Evolutionary conservation across 345 rosid species (phyloP).

Genomic region (Populus davidiana): DNA sequence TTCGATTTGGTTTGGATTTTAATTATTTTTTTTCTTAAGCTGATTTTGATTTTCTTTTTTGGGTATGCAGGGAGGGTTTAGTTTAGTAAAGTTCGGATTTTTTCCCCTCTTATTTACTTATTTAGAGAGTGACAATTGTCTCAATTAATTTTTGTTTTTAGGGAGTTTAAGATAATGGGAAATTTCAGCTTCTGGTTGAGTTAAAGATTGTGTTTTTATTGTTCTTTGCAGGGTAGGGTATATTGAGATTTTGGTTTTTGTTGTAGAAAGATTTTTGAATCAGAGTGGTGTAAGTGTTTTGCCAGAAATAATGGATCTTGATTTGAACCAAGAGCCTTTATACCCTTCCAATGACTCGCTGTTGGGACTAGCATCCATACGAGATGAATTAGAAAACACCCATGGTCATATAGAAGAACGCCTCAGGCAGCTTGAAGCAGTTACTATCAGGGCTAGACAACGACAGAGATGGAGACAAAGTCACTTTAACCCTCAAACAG

Average conservation of each 20-base stretch:
- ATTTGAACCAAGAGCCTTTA: slow-evolving; percentile 49
- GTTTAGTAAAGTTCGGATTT: neutral
- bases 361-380: slow-evolving; percentile 31
- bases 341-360: slow-evolving; percentile 30
- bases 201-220: neutral
- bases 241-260: slow-evolving; percentile 2
- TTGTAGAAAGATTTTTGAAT: neutral
- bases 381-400: slow-evolving; percentile 43
- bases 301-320: slow-evolving; percentile 44
- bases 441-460: slow-evolving; percentile 46
- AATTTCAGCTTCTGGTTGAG: neutral
- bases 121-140: neutral
- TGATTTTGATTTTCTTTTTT: neutral
- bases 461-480: slow-evolving; percentile 35
- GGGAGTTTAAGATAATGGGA: neutral
- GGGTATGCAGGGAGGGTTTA: neutral
- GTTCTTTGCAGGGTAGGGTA: neutral
- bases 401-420: slow-evolving; percentile 56
- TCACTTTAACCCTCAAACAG: slow-evolving; percentile 11
- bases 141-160: neutral
- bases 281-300: neutral
- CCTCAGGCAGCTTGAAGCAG: slow-evolving; percentile 50
- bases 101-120: neutral
- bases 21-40: no score
- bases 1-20: neutral